Evolutionary conservation across 1,139 yeast species (phyloP).

Genomic region (Pichia sp.): DNA sequence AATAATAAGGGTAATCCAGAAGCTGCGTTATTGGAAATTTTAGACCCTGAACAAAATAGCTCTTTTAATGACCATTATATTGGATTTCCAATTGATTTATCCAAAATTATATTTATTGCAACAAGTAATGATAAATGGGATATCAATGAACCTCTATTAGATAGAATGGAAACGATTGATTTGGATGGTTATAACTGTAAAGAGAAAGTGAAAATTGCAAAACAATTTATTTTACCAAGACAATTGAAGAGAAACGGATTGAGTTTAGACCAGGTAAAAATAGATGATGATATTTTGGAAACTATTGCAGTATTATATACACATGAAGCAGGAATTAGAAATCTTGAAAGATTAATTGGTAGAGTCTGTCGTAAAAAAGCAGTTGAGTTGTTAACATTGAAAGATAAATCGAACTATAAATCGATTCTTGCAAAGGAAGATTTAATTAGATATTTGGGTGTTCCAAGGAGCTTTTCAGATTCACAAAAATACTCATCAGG

Average conservation of each 20-base stretch:
- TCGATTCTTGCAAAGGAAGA: slow-evolving; percentile 38
- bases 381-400: slow-evolving; percentile 44
- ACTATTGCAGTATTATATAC: slow-evolving; percentile 66
- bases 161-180: slow-evolving; percentile 79
- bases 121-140: slow-evolving; percentile 82
- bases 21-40: slow-evolving; percentile 81
- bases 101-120: slow-evolving; percentile 78
- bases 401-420: slow-evolving; percentile 27
- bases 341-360: slow-evolving; percentile 65
- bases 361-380: slow-evolving; percentile 76
- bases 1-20: slow-evolving; percentile 80
- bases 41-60: slow-evolving; percentile 86
- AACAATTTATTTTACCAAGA: slow-evolving; percentile 68
- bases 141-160: slow-evolving; percentile 73
- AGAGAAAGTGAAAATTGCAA: slow-evolving; percentile 73
- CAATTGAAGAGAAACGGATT: slow-evolving; percentile 70
- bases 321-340: slow-evolving; percentile 84
- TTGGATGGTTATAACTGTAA: slow-evolving; percentile 75
- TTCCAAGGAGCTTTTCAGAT: slow-evolving; percentile 33
- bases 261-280: slow-evolving; percentile 31
- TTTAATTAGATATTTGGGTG: slow-evolving; percentile 40
- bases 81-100: slow-evolving; percentile 81
- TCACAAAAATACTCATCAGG: slow-evolving; percentile 29
- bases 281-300: slow-evolving; percentile 48
- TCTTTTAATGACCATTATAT: slow-evolving; percentile 78